These are phyloP conservation scores for Schrenkiella parvula DNA, from an alignment of 345 rosid genomes.

Conservation along the genomic window DNA sequence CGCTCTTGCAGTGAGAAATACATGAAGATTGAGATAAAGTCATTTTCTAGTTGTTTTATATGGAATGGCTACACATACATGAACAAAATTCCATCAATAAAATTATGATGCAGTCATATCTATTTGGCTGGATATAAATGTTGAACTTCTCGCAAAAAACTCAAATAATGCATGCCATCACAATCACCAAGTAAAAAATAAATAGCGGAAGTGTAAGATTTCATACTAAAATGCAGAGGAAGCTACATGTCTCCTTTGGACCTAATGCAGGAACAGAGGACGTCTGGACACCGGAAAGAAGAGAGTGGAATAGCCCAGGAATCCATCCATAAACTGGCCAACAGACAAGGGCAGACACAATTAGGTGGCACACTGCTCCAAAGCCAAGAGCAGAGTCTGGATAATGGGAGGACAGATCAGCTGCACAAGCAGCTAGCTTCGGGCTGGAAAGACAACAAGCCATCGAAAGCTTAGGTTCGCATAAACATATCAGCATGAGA, in stretches of 20 bases:
- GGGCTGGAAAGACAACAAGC: conserved; percentile 62
- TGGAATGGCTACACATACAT: conserved; percentile 1
- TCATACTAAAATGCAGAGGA: conserved; percentile 88
- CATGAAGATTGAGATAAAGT: conserved; percentile 31
- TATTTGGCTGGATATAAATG: conserved; percentile 8
- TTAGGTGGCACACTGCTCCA: conserved; percentile 92
- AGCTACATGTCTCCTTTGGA: conserved; percentile 95
- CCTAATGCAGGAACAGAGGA: conserved; percentile 73
- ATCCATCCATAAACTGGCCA: conserved; percentile 97
- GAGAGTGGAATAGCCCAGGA: conserved; percentile 89
- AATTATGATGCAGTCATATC: neutral
- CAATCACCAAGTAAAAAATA: conserved; percentile 14
- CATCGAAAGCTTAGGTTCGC: conserved; percentile 16
- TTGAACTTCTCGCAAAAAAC: neutral
- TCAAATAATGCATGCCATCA: neutral
- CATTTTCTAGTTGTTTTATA: conserved; percentile 1
- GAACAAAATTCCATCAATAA: conserved; percentile 4
- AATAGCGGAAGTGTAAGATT: conserved; percentile 13
- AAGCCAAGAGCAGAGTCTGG: conserved; percentile 92
- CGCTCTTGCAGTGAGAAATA: conserved; percentile 60
- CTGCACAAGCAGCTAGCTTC: conserved; percentile 92
- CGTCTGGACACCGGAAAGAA: conserved; percentile 70
- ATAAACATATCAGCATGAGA: neutral
- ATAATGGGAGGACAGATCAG: conserved; percentile 80
- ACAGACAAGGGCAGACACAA: conserved; percentile 84